Conservation (phyloP, 2,329 filamentous ascomycete genomes). For the Myriosclerotinia duriaeana region DNA sequence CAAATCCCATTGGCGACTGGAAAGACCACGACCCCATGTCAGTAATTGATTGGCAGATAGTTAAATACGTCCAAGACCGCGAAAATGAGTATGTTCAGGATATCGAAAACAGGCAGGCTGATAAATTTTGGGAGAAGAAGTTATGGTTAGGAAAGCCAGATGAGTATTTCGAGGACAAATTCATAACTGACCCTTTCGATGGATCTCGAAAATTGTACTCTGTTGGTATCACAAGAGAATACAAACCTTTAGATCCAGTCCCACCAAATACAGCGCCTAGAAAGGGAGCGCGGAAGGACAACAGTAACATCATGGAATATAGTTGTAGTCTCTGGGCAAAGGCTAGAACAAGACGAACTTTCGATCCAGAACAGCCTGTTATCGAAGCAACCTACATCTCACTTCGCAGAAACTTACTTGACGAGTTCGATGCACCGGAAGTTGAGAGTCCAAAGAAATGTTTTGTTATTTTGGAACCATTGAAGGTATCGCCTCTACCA, state of each 20-base stretch:
- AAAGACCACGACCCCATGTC: neutral
- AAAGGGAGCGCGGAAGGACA: slow-evolving; percentile 46
- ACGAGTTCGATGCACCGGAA: slow-evolving; percentile 58
- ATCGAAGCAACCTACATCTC: slow-evolving; percentile 71
- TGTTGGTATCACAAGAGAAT: slow-evolving; percentile 52
- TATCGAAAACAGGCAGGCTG: slow-evolving; percentile 42
- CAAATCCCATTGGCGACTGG: neutral
- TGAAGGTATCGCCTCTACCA: slow-evolving; percentile 73
- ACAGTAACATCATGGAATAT: slow-evolving; percentile 75
- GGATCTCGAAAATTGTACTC: slow-evolving; percentile 63
- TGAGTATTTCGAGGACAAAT: slow-evolving; percentile 53
- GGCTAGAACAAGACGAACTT: slow-evolving; percentile 51
- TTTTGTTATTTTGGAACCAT: slow-evolving; percentile 73
- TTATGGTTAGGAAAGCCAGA: slow-evolving; percentile 42
- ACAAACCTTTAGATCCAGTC: slow-evolving; percentile 64
- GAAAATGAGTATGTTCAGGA: slow-evolving; percentile 43
- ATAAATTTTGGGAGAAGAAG: slow-evolving; percentile 40
- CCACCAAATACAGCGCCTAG: slow-evolving; percentile 55
- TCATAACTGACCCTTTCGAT: slow-evolving; percentile 58
- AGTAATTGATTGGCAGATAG: slow-evolving; percentile 61
- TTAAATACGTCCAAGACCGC: slow-evolving; percentile 45
- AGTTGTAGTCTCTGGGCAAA: slow-evolving; percentile 73
- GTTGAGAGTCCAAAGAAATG: slow-evolving; percentile 50
- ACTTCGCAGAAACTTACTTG: slow-evolving; percentile 80
- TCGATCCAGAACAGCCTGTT: slow-evolving; percentile 75